phyloP scores from a whole-genome alignment of 2,329 filamentous ascomycete species.

The Penicillium freii region DNA sequence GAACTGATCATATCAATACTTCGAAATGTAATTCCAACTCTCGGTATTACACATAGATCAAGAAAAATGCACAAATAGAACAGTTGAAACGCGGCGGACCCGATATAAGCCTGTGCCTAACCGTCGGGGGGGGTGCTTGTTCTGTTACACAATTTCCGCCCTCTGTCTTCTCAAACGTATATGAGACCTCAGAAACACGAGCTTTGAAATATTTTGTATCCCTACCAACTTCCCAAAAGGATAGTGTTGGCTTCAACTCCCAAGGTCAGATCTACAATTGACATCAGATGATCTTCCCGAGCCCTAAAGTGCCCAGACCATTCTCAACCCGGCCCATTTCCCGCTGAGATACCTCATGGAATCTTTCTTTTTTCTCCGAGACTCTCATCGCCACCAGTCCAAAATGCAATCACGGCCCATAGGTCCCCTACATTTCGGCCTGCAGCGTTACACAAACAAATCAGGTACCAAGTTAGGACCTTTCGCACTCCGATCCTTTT shows the following conservation, averaged over 20 bases:
- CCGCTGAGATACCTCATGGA: neutral
- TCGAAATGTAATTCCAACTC: neutral
- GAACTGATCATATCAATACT: neutral
- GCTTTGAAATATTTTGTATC: neutral
- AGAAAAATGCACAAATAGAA: constrained; percentile 8
- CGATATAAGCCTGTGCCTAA: constrained; percentile 19
- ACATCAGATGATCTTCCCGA: constrained; percentile 11
- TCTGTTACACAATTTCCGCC: constrained; percentile 19
- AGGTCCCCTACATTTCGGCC: constrained; percentile 9
- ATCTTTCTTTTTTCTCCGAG: constrained; percentile 13
- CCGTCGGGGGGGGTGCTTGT: constrained; percentile 21
- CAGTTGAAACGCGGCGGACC: constrained; percentile 24
- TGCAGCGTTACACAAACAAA: constrained; percentile 20
- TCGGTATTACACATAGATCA: neutral
- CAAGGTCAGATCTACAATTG: neutral
- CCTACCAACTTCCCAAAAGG: neutral
- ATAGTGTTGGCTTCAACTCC: neutral
- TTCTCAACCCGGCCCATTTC: neutral
- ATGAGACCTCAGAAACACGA: neutral
- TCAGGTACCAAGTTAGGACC: constrained; percentile 22
- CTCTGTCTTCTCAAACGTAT: constrained; percentile 14
- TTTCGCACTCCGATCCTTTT: neutral
- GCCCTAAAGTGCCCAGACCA: constrained; percentile 1
- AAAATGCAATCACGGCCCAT: constrained; percentile 12
- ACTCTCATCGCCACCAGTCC: constrained; percentile 9